A percentile compares a stretch with the other conserved stretches of the same genome.
Evolutionary conservation across 495 filamentous ascomycete genomes (phyloP).

Genomic region (Emericellopsis terricola): DNA sequence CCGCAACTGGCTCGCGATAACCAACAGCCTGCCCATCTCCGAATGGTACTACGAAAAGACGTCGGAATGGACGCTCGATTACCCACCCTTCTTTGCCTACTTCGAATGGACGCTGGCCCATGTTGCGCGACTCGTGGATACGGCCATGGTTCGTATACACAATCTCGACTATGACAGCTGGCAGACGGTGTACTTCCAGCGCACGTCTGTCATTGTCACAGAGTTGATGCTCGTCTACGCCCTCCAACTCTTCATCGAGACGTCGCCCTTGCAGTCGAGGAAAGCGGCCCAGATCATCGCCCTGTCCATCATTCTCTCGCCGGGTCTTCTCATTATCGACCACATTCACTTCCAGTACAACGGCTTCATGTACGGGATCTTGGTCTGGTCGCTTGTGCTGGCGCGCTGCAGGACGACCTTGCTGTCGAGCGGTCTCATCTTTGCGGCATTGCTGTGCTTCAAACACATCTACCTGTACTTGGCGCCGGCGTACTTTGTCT

Average conservation of each 20-base stretch:
- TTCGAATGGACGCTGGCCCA: slow-evolving; percentile 93
- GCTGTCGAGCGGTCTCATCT: slow-evolving; percentile 60
- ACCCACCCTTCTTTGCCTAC: slow-evolving; percentile 91
- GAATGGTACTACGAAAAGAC: slow-evolving; percentile 96
- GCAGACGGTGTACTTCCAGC: slow-evolving; percentile 86
- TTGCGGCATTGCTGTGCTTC: slow-evolving; percentile 72
- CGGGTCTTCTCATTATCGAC: slow-evolving; percentile 89
- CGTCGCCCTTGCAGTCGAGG: slow-evolving; percentile 41
- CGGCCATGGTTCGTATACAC: slow-evolving; percentile 64
- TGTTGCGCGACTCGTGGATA: slow-evolving; percentile 55
- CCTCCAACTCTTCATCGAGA: slow-evolving; percentile 61
- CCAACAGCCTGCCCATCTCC: slow-evolving; percentile 68
- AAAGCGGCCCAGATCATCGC: slow-evolving; percentile 75
- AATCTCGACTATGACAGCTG: slow-evolving; percentile 74
- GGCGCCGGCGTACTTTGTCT: slow-evolving; percentile 91
- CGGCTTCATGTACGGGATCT: slow-evolving; percentile 80
- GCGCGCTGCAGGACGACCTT: slow-evolving; percentile 61
- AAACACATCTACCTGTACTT: slow-evolving; percentile 99
- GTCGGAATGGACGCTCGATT: slow-evolving; percentile 97
- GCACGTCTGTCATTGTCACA: slow-evolving; percentile 68
- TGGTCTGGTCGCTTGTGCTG: slow-evolving; percentile 69
- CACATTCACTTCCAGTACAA: slow-evolving; percentile 99
- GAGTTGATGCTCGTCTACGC: slow-evolving; percentile 75
- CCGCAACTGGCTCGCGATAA: slow-evolving; percentile 93
- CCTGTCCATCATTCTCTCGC: slow-evolving; percentile 77